phyloP scores from a whole-genome alignment of 2,329 filamentous ascomycete genomes.

The Aspergillus caelatus region DNA sequence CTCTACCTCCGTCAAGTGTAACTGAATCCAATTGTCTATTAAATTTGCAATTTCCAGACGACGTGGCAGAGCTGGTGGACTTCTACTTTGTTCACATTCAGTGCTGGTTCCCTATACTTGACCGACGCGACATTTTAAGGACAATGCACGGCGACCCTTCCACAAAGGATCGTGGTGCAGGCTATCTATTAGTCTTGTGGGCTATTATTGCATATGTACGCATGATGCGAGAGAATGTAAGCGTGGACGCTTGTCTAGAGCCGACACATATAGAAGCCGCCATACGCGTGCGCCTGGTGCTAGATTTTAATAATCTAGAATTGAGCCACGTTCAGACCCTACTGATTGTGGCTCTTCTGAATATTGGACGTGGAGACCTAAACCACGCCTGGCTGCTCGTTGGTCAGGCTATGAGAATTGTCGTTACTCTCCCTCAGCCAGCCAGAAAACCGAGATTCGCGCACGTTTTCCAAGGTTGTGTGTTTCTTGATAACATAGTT shows the following conservation, averaged over 20 bases:
- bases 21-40: neutral
- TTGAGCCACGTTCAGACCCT: neutral
- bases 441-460: neutral
- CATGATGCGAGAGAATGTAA: neutral
- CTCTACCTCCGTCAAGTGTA: neutral
- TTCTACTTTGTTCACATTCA: neutral
- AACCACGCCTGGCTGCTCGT: neutral
- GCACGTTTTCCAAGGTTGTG: neutral
- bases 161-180: neutral
- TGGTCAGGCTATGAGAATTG: neutral
- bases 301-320: neutral
- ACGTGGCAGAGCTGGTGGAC: neutral
- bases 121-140: neutral
- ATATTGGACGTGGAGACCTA: neutral
- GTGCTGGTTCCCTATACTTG: neutral
- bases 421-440: neutral
- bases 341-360: neutral
- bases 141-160: neutral
- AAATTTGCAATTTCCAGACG: neutral
- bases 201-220: neutral
- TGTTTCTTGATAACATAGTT: neutral
- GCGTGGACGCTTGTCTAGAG: neutral
- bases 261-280: neutral
- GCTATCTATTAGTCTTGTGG: neutral
- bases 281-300: neutral